Conservation (phyloP, 345 rosid genomes). For the Aquilaria yunnanensis region DNA sequence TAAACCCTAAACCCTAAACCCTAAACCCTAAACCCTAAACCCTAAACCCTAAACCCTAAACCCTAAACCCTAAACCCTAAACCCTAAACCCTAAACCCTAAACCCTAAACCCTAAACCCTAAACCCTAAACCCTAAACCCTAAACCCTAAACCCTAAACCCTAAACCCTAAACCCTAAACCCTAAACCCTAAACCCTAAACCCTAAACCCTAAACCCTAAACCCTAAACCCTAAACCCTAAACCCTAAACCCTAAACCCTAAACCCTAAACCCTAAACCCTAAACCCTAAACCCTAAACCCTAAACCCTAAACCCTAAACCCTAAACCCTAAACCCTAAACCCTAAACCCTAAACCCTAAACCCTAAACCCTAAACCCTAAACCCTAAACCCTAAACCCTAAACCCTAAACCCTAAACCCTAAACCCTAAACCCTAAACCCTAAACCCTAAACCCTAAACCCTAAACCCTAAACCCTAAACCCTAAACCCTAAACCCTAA, state of each 20-base stretch:
- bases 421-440: not conserved
- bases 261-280: not conserved
- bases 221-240: not conserved
- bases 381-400: not conserved
- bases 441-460: not conserved
- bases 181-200: not conserved
- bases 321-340: not conserved
- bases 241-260: not conserved
- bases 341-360: not conserved
- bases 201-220: not conserved
- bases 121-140: not conserved
- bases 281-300: not conserved
- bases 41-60: not conserved
- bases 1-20: not conserved
- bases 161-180: not conserved
- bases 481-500: not conserved
- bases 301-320: not conserved
- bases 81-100: not conserved
- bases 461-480: not conserved
- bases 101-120: not conserved
- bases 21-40: not conserved
- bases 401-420: not conserved
- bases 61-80: not conserved
- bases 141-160: not conserved
- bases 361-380: not conserved